A percentile compares a stretch with the other conserved stretches of the same genome.
phyloP scores from a whole-genome alignment of 129 eudicot genomes.

The Helichrysum umbraculigerum region DNA sequence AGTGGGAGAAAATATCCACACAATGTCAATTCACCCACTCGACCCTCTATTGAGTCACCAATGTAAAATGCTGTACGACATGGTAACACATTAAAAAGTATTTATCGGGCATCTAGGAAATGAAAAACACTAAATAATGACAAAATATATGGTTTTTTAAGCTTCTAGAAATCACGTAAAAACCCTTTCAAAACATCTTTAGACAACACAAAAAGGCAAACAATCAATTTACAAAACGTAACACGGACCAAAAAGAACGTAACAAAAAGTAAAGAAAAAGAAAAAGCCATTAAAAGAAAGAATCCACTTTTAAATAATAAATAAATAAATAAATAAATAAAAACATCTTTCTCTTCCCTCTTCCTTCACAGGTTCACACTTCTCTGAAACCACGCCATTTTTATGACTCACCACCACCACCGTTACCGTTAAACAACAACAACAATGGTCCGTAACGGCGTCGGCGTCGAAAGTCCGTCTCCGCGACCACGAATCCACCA shows the following conservation, averaged over 20 bases:
- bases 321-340: no score
- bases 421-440: not conserved
- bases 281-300: not conserved
- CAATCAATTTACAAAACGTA: not conserved
- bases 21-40: no score
- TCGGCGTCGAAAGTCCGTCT: constrained; percentile 43
- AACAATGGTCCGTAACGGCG: constrained; percentile 36
- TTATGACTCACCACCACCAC: not conserved
- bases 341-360: not conserved
- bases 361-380: not conserved
- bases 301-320: not conserved
- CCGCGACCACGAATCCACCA: constrained; percentile 48
- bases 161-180: no score
- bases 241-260: not conserved
- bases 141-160: no score
- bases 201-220: not conserved
- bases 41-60: no score
- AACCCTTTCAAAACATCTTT: not conserved
- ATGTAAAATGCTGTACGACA: no score
- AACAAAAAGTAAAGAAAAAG: no score
- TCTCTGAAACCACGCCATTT: constrained; percentile 16
- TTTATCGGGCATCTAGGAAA: no score
- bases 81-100: no score
- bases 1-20: no score
- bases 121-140: no score